These are phyloP conservation scores for Neurospora tetrasperma DNA, from an alignment of 495 filamentous ascomycete species.

Conservation along the genomic window DNA sequence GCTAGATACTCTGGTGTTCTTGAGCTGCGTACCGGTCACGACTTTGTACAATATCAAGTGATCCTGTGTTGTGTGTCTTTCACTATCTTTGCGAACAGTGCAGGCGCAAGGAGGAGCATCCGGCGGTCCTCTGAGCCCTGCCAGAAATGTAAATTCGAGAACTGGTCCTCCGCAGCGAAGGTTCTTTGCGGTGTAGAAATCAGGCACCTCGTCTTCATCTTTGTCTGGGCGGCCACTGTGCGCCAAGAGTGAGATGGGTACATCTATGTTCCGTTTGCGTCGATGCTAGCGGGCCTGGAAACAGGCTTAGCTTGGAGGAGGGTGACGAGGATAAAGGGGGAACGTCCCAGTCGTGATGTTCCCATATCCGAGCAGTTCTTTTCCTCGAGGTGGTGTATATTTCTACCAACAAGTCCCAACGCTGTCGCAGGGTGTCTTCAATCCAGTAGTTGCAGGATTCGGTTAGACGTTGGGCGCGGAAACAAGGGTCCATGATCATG, in stretches of 20 bases:
- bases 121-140: not conserved
- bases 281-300: not conserved
- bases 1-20: not conserved
- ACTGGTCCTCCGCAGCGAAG: not conserved
- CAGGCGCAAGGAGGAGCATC: not conserved
- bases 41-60: not conserved
- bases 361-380: not conserved
- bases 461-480: not conserved
- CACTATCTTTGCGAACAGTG: not conserved
- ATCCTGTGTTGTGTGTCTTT: not conserved
- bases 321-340: not conserved
- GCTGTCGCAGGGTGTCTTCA: not conserved
- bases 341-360: not conserved
- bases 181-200: not conserved
- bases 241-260: too few species aligned
- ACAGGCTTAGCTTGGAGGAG: not conserved
- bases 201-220: not conserved
- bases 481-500: not conserved
- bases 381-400: not conserved
- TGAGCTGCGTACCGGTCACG: not conserved
- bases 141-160: not conserved
- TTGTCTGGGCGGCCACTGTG: not conserved
- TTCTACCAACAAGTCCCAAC: not conserved
- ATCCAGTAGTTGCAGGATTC: not conserved
- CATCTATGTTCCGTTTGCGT: not conserved